These are phyloP conservation scores for Typha latifolia DNA, from an alignment of 176 grass and related monocot species.

Conservation along the genomic window DNA sequence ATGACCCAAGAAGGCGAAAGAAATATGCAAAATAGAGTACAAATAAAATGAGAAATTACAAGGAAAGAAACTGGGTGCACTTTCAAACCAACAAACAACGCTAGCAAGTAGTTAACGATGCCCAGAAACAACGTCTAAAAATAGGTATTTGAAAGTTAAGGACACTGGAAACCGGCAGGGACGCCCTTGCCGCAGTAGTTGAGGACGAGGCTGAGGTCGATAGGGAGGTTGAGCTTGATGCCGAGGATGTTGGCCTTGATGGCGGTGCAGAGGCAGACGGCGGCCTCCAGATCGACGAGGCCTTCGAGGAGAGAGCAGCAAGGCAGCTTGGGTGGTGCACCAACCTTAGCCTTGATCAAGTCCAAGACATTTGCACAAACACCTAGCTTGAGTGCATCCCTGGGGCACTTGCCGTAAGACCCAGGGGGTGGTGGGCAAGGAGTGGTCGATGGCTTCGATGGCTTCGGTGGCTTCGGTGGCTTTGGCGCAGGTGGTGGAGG, in stretches of 20 bases:
- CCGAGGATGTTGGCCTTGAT: constrained; percentile 44
- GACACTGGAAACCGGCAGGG: constrained; percentile 53
- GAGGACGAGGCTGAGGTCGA: constrained; percentile 44
- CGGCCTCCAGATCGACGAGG: constrained; percentile 44
- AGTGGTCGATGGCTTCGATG: too few species aligned
- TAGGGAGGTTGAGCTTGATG: constrained; percentile 25
- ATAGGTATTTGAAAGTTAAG: neutral
- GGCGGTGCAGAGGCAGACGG: constrained; percentile 53
- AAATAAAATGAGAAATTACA: too few species aligned
- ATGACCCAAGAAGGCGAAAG: too few species aligned
- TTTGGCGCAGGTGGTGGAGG: constrained; percentile 12
- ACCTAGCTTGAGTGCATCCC: constrained; percentile 42
- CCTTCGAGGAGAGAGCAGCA: constrained; percentile 47
- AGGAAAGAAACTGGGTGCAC: too few species aligned
- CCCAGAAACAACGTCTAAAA: too few species aligned
- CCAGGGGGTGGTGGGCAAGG: neutral
- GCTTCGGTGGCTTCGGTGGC: neutral
- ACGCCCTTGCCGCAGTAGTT: constrained; percentile 64
- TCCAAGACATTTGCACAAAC: constrained; percentile 43
- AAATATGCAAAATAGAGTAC: too few species aligned
- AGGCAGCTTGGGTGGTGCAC: constrained; percentile 16
- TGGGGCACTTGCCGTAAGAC: constrained; percentile 20
- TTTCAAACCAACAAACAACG: too few species aligned
- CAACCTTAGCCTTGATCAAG: constrained; percentile 17
- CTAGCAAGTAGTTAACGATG: too few species aligned